A percentile compares a stretch with the other conserved stretches of the same genome.
These are phyloP conservation scores for Syncephalastrum sp. DNA, from an alignment of 371 early-diverging fungal genomes.

Conservation along the genomic window DNA sequence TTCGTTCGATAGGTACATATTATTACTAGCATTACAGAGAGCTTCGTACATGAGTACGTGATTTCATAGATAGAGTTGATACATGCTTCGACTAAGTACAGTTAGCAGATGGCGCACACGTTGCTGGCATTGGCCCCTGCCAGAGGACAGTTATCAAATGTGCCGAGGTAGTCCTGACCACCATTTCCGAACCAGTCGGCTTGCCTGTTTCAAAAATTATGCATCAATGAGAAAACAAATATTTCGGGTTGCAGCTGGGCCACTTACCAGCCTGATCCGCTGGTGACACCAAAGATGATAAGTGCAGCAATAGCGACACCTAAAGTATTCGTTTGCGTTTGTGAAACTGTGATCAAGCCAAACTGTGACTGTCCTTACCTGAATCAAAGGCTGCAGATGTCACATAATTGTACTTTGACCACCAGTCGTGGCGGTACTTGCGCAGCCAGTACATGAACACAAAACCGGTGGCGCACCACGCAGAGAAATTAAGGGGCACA, in stretches of 20 bases:
- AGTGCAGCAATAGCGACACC: constrained; percentile 47
- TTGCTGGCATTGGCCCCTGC: constrained; percentile 24
- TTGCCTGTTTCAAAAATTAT: no score
- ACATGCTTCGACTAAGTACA: no score
- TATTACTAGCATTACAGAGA: no score
- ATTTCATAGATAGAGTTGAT: no score
- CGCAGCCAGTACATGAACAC: constrained; percentile 63
- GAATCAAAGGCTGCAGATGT: constrained; percentile 76
- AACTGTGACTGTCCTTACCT: constrained; percentile 14
- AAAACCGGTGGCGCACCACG: constrained; percentile 65
- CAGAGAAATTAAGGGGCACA: constrained; percentile 53
- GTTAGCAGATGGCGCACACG: constrained; percentile 75
- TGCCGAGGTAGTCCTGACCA: constrained; percentile 10
- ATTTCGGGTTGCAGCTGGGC: no score
- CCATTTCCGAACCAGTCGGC: constrained; percentile 49
- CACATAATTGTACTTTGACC: constrained; percentile 70
- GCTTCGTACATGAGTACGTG: no score
- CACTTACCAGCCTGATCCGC: constrained; percentile 17
- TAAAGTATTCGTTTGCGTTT: no score
- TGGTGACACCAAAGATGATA: constrained; percentile 47
- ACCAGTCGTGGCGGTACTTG: constrained; percentile 61
- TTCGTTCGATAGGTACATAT: no score
- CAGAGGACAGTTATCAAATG: constrained; percentile 37
- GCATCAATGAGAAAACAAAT: no score
- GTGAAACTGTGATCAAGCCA: no score